These are phyloP conservation scores for Amesomyces nigricolor DNA, from an alignment of 2,329 filamentous ascomycete species.

Conservation along the genomic window DNA sequence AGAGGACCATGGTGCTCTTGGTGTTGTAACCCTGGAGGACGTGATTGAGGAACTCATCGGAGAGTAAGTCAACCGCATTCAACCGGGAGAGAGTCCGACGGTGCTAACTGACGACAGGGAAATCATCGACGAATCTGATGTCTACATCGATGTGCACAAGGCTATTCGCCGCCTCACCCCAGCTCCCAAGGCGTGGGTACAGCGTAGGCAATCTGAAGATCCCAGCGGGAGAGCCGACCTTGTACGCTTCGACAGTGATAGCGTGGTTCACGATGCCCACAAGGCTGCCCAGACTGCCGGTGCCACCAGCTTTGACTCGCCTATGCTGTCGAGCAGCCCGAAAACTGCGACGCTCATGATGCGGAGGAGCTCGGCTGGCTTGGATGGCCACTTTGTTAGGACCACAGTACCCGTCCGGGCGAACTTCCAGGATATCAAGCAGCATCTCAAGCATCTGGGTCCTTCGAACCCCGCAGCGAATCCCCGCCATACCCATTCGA, in stretches of 20 bases:
- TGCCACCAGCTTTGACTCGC: constrained; percentile 35
- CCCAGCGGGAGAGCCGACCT: constrained; percentile 24
- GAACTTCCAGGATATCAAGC: constrained; percentile 57
- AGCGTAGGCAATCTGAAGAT: constrained; percentile 35
- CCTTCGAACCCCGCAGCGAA: constrained; percentile 62
- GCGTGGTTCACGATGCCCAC: constrained; percentile 27
- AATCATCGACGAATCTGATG: constrained; percentile 98
- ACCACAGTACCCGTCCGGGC: constrained; percentile 51
- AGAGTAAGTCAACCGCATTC: too few species aligned
- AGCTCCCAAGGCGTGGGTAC: constrained; percentile 67
- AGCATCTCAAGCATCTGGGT: constrained; percentile 59
- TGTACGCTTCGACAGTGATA: constrained; percentile 28
- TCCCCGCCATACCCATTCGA: constrained; percentile 55
- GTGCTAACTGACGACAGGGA: constrained; percentile 54
- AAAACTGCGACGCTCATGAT: constrained; percentile 54
- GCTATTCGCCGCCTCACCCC: constrained; percentile 85
- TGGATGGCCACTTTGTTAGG: constrained; percentile 46
- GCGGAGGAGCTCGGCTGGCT: constrained; percentile 50
- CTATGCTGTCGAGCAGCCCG: constrained; percentile 41
- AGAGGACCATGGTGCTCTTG: constrained; percentile 83
- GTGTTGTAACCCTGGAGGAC: constrained; percentile 93
- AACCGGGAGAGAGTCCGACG: too few species aligned
- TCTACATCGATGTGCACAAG: constrained; percentile 97
- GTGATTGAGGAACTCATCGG: constrained; percentile 98
- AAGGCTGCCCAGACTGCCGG: constrained; percentile 32